phyloP scores from a whole-genome alignment of 2,329 filamentous ascomycete genomes.

The Colletotrichum tanaceti region DNA sequence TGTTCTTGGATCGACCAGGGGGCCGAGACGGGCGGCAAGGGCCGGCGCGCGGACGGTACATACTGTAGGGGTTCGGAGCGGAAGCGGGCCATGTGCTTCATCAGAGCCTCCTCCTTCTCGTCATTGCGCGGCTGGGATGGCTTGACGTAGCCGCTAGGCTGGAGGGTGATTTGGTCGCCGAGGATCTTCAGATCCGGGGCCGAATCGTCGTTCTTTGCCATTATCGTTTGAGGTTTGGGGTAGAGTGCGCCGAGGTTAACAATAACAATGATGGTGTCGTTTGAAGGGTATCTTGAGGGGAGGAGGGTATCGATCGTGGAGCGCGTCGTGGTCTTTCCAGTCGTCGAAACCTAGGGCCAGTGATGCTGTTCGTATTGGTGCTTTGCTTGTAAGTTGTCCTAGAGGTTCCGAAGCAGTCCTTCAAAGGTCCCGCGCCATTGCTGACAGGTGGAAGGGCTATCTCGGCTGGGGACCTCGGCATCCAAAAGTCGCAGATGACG shows the following conservation, averaged over 20 bases:
- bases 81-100: constrained; percentile 89
- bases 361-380: not conserved
- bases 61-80: constrained; percentile 74
- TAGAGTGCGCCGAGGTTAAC: not conserved
- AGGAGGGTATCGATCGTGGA: not conserved
- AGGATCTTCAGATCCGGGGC: constrained; percentile 83
- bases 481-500: constrained; percentile 20
- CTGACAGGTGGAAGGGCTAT: constrained; percentile 5
- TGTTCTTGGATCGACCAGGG: constrained; percentile 28
- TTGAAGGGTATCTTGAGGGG: too few relatives aligned
- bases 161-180: constrained; percentile 78
- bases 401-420: constrained; percentile 23
- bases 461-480: not conserved
- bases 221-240: constrained; percentile 40
- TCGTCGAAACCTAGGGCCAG: not conserved
- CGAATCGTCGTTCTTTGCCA: constrained; percentile 54
- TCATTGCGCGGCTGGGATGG: constrained; percentile 55
- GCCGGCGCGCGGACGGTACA: constrained; percentile 40
- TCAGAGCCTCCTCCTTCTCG: constrained; percentile 75
- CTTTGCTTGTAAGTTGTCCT: not conserved
- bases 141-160: constrained; percentile 76
- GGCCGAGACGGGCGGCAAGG: constrained; percentile 5
- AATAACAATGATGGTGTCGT: not conserved
- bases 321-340: not conserved
- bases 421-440: constrained; percentile 37